Evolutionary conservation across 1,284 basidiomycete species (phyloP).

Genomic region (Cryptococcus jaspeensis): DNA sequence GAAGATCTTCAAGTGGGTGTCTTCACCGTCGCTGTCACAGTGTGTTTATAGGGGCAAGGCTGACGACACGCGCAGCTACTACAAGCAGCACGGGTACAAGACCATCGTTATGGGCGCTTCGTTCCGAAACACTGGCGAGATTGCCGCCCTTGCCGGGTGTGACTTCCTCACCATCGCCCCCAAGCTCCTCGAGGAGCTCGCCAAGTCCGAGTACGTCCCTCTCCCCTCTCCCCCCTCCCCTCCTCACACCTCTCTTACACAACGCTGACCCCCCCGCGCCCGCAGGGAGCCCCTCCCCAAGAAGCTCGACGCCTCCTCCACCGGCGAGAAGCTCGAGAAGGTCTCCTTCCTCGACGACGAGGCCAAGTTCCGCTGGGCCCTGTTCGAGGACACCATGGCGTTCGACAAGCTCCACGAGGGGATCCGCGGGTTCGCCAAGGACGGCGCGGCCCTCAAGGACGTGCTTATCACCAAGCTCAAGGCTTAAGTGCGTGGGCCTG

Average conservation of each 20-base stretch:
- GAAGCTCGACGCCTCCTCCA: constrained; percentile 69
- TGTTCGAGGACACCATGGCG: constrained; percentile 90
- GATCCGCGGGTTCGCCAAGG: constrained; percentile 95
- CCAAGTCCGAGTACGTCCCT: constrained; percentile 61
- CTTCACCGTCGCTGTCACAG: neutral
- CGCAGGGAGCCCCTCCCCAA: constrained; percentile 71
- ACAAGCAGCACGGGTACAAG: constrained; percentile 98
- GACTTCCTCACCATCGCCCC: constrained; percentile 97
- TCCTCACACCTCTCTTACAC: neutral
- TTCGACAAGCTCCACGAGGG: constrained; percentile 95
- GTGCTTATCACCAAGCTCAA: constrained; percentile 75
- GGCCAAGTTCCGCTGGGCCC: constrained; percentile 89
- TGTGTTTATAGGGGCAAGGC: too few species aligned
- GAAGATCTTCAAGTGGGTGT: constrained; percentile 77
- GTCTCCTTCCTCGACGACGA: constrained; percentile 88
- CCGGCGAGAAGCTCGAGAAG: constrained; percentile 68
- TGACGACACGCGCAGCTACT: constrained; percentile 58
- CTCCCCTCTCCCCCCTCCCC: neutral
- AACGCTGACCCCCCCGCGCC: neutral
- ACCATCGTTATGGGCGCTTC: constrained; percentile 99
- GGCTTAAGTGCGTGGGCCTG: constrained; percentile 5
- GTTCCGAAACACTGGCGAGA: constrained; percentile 94
- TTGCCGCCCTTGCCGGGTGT: constrained; percentile 90
- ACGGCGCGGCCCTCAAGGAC: constrained; percentile 84
- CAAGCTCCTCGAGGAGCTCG: constrained; percentile 84